These are phyloP conservation scores for Suillus occidentalis DNA, from an alignment of 768 basidiomycete genomes.

Conservation along the genomic window DNA sequence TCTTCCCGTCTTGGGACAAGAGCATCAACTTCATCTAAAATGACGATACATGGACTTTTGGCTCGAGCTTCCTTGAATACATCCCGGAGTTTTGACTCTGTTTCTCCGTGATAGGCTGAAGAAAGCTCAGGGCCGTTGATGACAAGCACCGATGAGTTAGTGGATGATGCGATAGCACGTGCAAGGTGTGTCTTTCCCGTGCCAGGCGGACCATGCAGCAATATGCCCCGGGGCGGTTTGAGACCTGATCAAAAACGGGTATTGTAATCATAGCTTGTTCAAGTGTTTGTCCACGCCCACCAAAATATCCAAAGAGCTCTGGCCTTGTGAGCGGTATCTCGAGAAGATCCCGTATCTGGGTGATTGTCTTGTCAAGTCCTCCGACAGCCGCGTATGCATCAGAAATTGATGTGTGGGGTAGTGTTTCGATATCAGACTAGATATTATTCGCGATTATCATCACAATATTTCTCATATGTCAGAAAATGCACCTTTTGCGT, in stretches of 20 bases:
- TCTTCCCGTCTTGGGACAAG: conserved; percentile 90
- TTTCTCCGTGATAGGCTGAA: conserved; percentile 96
- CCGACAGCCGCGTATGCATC: conserved; percentile 84
- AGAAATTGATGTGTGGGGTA: conserved; percentile 40
- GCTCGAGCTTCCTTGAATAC: conserved; percentile 84
- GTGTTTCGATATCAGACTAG: conserved; percentile 48
- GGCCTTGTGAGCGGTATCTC: conserved; percentile 86
- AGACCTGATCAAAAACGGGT: conserved; percentile 49
- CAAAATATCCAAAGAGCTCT: conserved; percentile 76
- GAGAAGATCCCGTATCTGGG: conserved; percentile 80
- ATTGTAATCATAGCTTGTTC: conserved; percentile 17
- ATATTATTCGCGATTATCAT: conserved; percentile 20
- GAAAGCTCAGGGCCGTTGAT: conserved; percentile 96
- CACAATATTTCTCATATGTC: conserved; percentile 9
- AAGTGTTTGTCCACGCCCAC: conserved; percentile 33
- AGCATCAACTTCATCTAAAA: conserved; percentile 96
- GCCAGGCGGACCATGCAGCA: conserved; percentile 94
- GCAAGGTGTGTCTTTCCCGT: conserved; percentile 98
- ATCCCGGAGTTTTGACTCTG: conserved; percentile 85
- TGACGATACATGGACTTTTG: conserved; percentile 87
- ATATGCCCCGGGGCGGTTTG: conserved; percentile 94
- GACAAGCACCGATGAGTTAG: conserved; percentile 82
- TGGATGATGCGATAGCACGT: conserved; percentile 88
- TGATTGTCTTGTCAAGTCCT: conserved; percentile 84
- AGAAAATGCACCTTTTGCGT: conserved; percentile 34